phyloP scores from a whole-genome alignment of 2,329 filamentous ascomycete species.

The Trichoderma sp. region DNA sequence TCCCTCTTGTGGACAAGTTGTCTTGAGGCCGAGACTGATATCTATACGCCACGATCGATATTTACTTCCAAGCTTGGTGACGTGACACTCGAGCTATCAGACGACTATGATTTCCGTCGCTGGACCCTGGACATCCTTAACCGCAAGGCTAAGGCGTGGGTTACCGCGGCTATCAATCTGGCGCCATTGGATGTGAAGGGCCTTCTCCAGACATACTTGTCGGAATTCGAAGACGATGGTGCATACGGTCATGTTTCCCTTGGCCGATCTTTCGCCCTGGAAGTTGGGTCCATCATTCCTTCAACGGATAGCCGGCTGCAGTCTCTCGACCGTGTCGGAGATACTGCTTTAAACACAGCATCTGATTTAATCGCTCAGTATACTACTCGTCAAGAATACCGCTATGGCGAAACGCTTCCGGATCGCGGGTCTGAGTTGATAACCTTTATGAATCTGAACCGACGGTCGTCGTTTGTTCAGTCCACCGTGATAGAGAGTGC shows the following conservation, averaged over 20 bases:
- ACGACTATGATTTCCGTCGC: conserved; percentile 81
- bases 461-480: conserved; percentile 51
- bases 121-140: conserved; percentile 76
- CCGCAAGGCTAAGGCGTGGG: conserved; percentile 74
- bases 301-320: conserved; percentile 79
- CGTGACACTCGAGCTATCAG: conserved; percentile 85
- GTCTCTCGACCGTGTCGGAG: conserved; percentile 73
- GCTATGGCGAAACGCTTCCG: conserved; percentile 74
- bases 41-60: conserved; percentile 81
- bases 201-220: conserved; percentile 90
- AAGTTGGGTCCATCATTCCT: conserved; percentile 86
- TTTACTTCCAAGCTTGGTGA: conserved; percentile 75
- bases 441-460: conserved; percentile 55
- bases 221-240: conserved; percentile 88
- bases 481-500: conserved; percentile 52
- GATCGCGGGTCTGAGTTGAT: conserved; percentile 67
- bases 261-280: conserved; percentile 88
- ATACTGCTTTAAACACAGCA: conserved; percentile 79
- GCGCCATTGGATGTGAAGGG: conserved; percentile 94
- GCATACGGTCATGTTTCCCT: conserved; percentile 89
- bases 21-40: conserved; percentile 88
- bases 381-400: conserved; percentile 92
- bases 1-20: conserved; percentile 95
- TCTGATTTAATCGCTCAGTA: conserved; percentile 98
- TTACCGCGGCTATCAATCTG: conserved; percentile 73